Percentiles rank a stretch among this genome's conserved stretches.
Conservation (phyloP, 23 red algal species). For the Gracilaria domingensis region DNA sequence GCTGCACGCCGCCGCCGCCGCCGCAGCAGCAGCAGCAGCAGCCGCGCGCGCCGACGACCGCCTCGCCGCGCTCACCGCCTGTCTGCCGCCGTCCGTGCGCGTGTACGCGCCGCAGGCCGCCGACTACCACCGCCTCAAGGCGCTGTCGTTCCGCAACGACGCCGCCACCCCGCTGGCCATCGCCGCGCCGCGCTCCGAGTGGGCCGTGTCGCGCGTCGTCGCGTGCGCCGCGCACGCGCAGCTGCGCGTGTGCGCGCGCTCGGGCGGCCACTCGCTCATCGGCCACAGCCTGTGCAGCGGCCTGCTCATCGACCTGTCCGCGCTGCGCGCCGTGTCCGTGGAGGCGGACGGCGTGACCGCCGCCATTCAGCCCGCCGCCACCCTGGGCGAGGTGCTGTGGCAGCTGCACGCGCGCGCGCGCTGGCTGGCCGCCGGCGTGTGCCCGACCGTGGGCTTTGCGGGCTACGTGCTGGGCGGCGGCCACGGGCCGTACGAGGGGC, state of each 20-base stretch:
- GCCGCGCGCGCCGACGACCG: no score
- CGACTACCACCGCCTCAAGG: no score
- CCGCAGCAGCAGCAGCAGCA: no score
- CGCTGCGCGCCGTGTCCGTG: conserved; percentile 4
- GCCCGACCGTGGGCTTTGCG: conserved; percentile 47
- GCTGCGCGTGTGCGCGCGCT: conserved; percentile 37
- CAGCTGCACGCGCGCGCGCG: not conserved
- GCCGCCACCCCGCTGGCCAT: conserved; percentile 40
- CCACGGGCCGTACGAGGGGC: conserved; percentile 53
- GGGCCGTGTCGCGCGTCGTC: not conserved
- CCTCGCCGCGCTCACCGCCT: no score
- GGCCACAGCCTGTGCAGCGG: conserved; percentile 41
- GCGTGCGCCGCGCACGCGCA: conserved; percentile 21
- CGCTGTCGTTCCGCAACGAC: conserved; percentile 15
- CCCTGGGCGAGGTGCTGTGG: conserved; percentile 57
- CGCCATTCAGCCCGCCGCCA: conserved; percentile 34
- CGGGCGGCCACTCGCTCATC: conserved; percentile 53
- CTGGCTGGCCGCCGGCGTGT: conserved; percentile 60
- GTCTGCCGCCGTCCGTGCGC: no score
- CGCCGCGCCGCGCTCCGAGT: not conserved
- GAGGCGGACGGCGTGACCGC: not conserved
- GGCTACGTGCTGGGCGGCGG: conserved; percentile 59
- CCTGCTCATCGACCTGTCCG: conserved; percentile 23
- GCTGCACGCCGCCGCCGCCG: no score
- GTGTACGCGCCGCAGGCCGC: no score